These are phyloP conservation scores for Davidsoniella virescens DNA, from an alignment of 2,329 filamentous ascomycete genomes.

Conservation along the genomic window DNA sequence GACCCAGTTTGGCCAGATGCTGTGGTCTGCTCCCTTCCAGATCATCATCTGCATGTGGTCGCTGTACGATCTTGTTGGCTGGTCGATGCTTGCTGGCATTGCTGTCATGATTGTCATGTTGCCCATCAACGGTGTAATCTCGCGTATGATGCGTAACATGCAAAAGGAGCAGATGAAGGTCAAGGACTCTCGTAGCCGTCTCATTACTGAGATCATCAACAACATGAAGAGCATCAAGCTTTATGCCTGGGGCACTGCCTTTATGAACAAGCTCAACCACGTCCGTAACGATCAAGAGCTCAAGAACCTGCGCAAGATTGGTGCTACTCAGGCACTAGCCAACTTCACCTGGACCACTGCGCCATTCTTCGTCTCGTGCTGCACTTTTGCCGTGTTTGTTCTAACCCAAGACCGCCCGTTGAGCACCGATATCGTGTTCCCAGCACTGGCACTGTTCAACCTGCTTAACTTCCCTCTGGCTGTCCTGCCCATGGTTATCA, in stretches of 20 bases:
- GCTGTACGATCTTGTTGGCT: constrained; percentile 83
- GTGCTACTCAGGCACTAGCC: constrained; percentile 79
- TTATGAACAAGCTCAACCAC: constrained; percentile 93
- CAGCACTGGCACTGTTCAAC: constrained; percentile 87
- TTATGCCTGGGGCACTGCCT: constrained; percentile 92
- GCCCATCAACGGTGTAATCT: constrained; percentile 83
- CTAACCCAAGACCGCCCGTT: constrained; percentile 65
- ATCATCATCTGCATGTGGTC: constrained; percentile 92
- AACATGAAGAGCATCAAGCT: constrained; percentile 99
- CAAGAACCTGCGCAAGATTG: constrained; percentile 90
- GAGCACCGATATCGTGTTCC: constrained; percentile 91
- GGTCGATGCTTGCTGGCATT: constrained; percentile 90
- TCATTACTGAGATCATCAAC: constrained; percentile 96
- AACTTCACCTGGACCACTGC: constrained; percentile 98
- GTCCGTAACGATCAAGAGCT: constrained; percentile 92
- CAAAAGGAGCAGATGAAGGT: constrained; percentile 99
- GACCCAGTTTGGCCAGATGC: constrained; percentile 84
- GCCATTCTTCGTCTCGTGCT: constrained; percentile 92
- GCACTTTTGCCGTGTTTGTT: constrained; percentile 89
- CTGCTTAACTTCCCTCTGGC: constrained; percentile 87
- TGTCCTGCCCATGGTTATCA: constrained; percentile 94
- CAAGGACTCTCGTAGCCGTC: constrained; percentile 79
- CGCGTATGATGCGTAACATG: constrained; percentile 79
- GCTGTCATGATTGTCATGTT: constrained; percentile 96
- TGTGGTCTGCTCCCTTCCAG: constrained; percentile 95